Evolutionary conservation across 2,329 filamentous ascomycete genomes (phyloP).

Genomic region (Akanthomyces dipterigenus): DNA sequence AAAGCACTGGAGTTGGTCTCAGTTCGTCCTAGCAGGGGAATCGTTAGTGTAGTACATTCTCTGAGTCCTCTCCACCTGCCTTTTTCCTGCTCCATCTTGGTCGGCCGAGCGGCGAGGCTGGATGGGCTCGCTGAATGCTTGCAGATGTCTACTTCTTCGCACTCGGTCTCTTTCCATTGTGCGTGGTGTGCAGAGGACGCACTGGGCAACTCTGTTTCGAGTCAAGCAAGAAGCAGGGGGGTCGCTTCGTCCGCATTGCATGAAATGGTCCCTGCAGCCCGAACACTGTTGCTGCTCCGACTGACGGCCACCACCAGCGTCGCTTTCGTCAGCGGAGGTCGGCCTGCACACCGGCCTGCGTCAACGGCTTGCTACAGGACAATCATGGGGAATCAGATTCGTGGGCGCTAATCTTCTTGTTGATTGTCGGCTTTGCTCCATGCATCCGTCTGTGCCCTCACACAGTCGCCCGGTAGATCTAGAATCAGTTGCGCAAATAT

Average conservation of each 20-base stretch:
- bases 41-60: not conserved
- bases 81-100: not conserved
- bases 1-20: not conserved
- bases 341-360: not conserved
- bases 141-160: not conserved
- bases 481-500: not conserved
- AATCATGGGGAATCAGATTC: not conserved
- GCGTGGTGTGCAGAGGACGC: not conserved
- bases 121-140: not conserved
- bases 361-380: not conserved
- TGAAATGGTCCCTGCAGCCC: not conserved
- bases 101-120: not conserved
- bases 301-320: not conserved
- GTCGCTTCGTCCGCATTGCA: not conserved
- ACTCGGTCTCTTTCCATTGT: not conserved
- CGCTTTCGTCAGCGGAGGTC: not conserved
- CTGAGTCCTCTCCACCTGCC: not conserved
- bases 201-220: not conserved
- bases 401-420: not conserved
- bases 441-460: not conserved
- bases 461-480: not conserved
- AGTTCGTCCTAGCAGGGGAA: not conserved
- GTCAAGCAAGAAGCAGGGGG: not conserved
- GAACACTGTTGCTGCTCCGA: too few relatives aligned
- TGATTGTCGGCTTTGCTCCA: not conserved